Evolutionary conservation across 2,329 filamentous ascomycete genomes (phyloP), one percentile per base, ranked within the genome.

Genomic region (Penicillium palitans): DNA sequence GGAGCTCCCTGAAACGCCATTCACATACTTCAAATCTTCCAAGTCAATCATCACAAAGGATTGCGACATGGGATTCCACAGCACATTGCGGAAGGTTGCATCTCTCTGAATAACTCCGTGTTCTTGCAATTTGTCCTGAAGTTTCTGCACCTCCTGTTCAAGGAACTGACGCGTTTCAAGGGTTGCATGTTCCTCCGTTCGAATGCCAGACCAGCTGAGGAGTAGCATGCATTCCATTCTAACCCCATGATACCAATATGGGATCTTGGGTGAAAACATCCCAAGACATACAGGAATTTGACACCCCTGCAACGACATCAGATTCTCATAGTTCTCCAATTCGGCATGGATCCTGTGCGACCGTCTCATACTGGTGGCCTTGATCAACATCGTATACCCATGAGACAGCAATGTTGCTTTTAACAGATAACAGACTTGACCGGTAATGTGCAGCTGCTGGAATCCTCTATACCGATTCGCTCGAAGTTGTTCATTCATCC

Each of bases 321-420:
- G 64, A 27, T 46, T 40, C 27, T 49, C 24, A 59, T 74, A 72
- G 59, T 68, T 69, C 8, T 63, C 41, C 8, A 60, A 55, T 56
- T 72, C 68, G 27, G 52, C 51, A 62, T 60, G 27, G 56, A 71
- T 63, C 48, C 37, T 50, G 55, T 60, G 57, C 42, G 67, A 31
- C 57, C 61, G 67, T 10, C 62, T 59, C 21, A 21, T 4, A 2
- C 54, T 60, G 1, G 63, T 71, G 29, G 67, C 68, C 55, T 72
- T 72, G 25, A 70, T 68, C 4, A 69, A 56, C 19, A 72, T 57
- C 19, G 67, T 73, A 15, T 73, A 74, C 42, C 65, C 65, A 31
- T 64, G 59, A 19, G 61, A 68, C 12, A 66, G 49, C 13, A 73
- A 61, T 8, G 61, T 69, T 15, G 70, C 61, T 58, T 70, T 70